Conservation (phyloP, 2,329 filamentous ascomycete genomes). For the Chalara sp. region DNA sequence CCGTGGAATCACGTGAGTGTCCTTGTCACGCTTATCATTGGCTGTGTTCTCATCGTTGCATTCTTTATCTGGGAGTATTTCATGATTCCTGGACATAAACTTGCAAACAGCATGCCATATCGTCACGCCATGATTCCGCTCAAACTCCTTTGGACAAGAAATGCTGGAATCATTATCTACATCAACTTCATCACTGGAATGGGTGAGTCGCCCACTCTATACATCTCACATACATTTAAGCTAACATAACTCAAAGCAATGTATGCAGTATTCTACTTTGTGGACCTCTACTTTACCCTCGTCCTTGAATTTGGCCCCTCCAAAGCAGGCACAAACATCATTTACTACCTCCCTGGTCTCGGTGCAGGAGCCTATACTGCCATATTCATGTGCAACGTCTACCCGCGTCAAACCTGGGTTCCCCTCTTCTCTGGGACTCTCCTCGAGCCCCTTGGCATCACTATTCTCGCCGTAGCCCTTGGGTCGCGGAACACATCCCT, state of each 20-base stretch:
- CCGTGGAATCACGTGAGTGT: constrained; percentile 33
- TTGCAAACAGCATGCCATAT: constrained; percentile 42
- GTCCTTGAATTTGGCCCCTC: constrained; percentile 46
- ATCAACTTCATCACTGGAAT: constrained; percentile 52
- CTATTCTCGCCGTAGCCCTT: constrained; percentile 50
- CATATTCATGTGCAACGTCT: constrained; percentile 52
- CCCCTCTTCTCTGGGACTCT: constrained; percentile 50
- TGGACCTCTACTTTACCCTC: constrained; percentile 60
- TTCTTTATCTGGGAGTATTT: constrained; percentile 38
- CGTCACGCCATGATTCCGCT: constrained; percentile 61
- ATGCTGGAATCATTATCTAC: constrained; percentile 54
- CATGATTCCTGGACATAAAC: constrained; percentile 36
- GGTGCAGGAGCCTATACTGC: constrained; percentile 51
- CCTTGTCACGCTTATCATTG: constrained; percentile 32
- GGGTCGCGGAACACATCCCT: constrained; percentile 38
- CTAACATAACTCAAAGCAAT: constrained; percentile 31
- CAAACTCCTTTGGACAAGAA: constrained; percentile 46
- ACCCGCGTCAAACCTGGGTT: constrained; percentile 54
- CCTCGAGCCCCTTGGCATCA: constrained; percentile 51
- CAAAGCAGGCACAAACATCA: constrained; percentile 47
- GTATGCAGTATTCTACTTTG: constrained; percentile 59
- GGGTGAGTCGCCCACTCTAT: constrained; percentile 1
- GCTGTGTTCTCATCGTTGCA: constrained; percentile 29
- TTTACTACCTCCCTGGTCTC: constrained; percentile 59
- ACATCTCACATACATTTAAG: neutral